Evolutionary conservation across 2,329 filamentous ascomycete species (phyloP), one percentile per base, ranked within the genome.

Genomic region (Colletotrichum tamarilloi): DNA sequence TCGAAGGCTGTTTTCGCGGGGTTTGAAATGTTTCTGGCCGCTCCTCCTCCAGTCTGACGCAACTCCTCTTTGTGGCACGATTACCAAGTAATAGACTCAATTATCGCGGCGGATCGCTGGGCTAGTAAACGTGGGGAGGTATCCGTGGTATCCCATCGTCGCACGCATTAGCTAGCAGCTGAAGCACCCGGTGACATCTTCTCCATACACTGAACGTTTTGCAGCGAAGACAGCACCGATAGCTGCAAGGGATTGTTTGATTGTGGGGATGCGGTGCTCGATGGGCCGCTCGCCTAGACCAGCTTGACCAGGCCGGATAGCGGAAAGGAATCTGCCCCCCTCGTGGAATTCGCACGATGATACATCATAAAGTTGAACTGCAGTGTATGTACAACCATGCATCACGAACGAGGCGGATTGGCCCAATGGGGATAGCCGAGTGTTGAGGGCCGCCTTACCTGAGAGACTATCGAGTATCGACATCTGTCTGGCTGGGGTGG

Each of bases 301-400:
- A 49, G 32, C 32, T 32, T 53, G 58, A 57, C 42, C 32, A 49
- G 32, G 38, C 30, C 63, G 68, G 72, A 67, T 64, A 63, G 68
- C 72, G 72, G 72, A 68, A 72, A 59, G 72, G 49, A 72, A 72
- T 59, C 58, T 57, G 63, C 22, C 46, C 53, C 55, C 55, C 57
- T 55, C 38, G 22, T 62, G 46, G 68, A 55, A 53, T 58, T 71
- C 26, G 57, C 59, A 46, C 72, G 52, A 74, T 74, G 72, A 68
- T 74, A 72, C 72, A 49, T 52, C 4, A 7, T 9, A 52, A 28
- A 62, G 14, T 28, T 52, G 62, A 38, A 56, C 53, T 26, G 35
- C 42, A 70, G 42, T 56, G 68, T 32, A 46, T 56, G 68, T 32
- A 46, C 46, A 49, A 32, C 24, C 28, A 22, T 35, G 26, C 63